Percentiles rank a stretch among this genome's conserved stretches.
Evolutionary conservation across 495 filamentous ascomycete genomes (phyloP).

Genomic region (Penicillium goetzii): DNA sequence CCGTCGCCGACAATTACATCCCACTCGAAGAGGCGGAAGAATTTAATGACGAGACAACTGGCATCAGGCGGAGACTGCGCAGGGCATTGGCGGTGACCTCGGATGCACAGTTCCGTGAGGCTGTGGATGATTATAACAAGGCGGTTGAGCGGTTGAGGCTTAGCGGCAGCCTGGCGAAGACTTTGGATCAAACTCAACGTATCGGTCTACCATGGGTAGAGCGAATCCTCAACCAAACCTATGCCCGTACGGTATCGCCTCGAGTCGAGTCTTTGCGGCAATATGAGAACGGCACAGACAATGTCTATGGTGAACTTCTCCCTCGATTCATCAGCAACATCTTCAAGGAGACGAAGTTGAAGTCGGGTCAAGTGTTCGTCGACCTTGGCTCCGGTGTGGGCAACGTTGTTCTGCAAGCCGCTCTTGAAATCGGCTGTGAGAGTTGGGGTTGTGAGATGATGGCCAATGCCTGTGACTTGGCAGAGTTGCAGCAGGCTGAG

Average conservation of each 20-base stretch:
- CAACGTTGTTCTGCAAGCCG: conserved; percentile 93
- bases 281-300: conserved; percentile 85
- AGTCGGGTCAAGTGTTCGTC: conserved; percentile 81
- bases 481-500: conserved; percentile 82
- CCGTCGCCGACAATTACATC: conserved; percentile 74
- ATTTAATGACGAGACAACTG: conserved; percentile 73
- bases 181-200: conserved; percentile 65
- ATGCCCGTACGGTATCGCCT: conserved; percentile 89
- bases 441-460: conserved; percentile 97
- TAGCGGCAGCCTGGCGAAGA: conserved; percentile 68
- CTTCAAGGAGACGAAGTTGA: conserved; percentile 76
- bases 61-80: conserved; percentile 72
- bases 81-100: conserved; percentile 66
- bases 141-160: conserved; percentile 60
- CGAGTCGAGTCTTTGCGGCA: conserved; percentile 77
- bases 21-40: conserved; percentile 62
- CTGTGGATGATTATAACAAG: conserved; percentile 77
- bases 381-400: conserved; percentile 95
- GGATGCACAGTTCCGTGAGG: conserved; percentile 66
- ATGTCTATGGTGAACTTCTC: conserved; percentile 92
- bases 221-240: conserved; percentile 84
- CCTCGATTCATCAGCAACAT: conserved; percentile 81
- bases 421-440: conserved; percentile 89
- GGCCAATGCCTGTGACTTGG: conserved; percentile 82
- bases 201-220: conserved; percentile 72